Evolutionary conservation across 345 rosid genomes (phyloP).

Genomic region (Eutrema yunnanense): DNA sequence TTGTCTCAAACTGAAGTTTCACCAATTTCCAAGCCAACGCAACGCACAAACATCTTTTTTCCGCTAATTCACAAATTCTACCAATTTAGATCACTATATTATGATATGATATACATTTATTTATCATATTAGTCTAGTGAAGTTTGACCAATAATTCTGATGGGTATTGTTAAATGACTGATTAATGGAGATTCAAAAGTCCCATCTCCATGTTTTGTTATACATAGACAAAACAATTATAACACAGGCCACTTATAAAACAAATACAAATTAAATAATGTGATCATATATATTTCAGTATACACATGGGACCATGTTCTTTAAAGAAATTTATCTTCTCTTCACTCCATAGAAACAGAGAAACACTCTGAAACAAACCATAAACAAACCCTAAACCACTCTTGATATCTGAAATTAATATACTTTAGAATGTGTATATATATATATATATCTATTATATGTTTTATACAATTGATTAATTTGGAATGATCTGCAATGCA

Average conservation of each 20-base stretch:
- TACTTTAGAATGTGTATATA: conserved; percentile 25
- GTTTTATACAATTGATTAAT: conserved; percentile 28
- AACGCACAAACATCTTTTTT: neutral
- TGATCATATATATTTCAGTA: conserved; percentile 12
- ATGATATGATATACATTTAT: neutral
- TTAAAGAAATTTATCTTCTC: conserved; percentile 4
- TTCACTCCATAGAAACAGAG: conserved; percentile 20
- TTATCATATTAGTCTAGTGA: neutral
- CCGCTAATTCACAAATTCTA: neutral
- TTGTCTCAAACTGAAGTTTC: neutral
- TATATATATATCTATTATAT: neutral
- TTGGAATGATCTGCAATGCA: conserved; percentile 14
- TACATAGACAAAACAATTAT: conserved; percentile 18
- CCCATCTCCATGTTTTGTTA: conserved; percentile 22
- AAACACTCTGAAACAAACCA: conserved; percentile 11
- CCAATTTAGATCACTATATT: neutral
- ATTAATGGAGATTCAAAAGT: conserved; percentile 14
- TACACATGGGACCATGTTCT: conserved; percentile 34
- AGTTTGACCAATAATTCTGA: conserved; percentile 2
- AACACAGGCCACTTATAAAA: conserved; percentile 15
- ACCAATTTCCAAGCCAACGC: neutral
- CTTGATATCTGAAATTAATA: conserved; percentile 11
- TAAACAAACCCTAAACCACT: conserved; percentile 9
- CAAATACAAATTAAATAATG: conserved; percentile 11
- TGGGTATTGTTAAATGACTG: neutral